These are phyloP conservation scores for Porosira glacialis DNA, from an alignment of 352 stramenopile species.

Conservation along the genomic window DNA sequence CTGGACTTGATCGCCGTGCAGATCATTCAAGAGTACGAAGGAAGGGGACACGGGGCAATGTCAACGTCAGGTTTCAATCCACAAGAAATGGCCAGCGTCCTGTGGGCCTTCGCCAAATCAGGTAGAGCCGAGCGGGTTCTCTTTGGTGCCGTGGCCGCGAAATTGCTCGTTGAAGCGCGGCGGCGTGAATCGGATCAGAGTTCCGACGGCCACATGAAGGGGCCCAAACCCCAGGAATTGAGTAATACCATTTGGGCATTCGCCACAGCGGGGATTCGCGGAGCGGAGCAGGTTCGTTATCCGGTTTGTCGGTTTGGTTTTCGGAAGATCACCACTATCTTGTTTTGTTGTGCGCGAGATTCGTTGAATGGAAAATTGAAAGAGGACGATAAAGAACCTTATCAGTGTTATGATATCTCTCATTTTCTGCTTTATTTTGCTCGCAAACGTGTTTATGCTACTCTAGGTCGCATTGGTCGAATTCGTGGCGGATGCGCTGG, in stretches of 20 bases:
- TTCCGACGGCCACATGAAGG: constrained; percentile 11
- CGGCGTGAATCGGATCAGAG: constrained; percentile 24
- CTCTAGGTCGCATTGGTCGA: no score
- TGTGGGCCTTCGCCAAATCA: constrained; percentile 68
- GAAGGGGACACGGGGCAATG: background rate
- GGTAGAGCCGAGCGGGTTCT: constrained; percentile 43
- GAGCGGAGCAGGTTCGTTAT: constrained; percentile 57
- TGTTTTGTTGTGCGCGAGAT: no score
- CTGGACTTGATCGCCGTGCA: constrained; percentile 62
- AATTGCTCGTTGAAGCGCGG: no score
- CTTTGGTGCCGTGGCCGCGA: constrained; percentile 49
- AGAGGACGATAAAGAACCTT: no score
- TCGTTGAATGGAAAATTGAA: no score
- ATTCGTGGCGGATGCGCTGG: no score
- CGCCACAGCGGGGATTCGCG: constrained; percentile 57
- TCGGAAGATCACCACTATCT: no score
- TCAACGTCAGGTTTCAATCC: constrained; percentile 48
- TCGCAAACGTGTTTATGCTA: no score
- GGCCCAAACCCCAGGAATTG: constrained; percentile 39
- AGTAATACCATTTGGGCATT: constrained; percentile 78
- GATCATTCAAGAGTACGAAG: constrained; percentile 32
- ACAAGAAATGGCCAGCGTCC: constrained; percentile 74
- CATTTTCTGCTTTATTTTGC: no score
- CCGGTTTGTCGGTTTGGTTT: no score
- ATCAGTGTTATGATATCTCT: no score